Conservation (phyloP, 768 basidiomycete genomes). For the Paxillus rubicundulus region DNA sequence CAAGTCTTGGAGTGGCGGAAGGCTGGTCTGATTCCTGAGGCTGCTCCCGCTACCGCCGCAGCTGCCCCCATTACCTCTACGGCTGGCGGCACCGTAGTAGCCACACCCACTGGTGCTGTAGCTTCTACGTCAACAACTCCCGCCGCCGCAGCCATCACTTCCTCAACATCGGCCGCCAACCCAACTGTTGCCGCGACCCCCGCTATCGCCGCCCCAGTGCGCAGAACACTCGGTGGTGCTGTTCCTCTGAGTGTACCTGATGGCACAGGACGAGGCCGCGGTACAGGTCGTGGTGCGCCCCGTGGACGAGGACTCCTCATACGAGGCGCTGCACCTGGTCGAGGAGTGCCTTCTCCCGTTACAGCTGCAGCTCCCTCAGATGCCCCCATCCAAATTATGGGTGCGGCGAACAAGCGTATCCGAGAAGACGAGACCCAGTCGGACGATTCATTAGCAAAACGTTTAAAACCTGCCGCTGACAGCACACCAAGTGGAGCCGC, state of each 20-base stretch:
- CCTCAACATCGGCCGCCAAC: constrained; percentile 11
- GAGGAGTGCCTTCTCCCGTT: constrained; percentile 23
- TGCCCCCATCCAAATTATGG: constrained; percentile 55
- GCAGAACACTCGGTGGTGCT: constrained; percentile 29
- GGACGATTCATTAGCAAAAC: constrained; percentile 64
- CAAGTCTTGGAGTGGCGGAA: constrained; percentile 58
- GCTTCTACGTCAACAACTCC: constrained; percentile 23
- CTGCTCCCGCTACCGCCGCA: constrained; percentile 23
- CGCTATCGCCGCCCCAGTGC: constrained; percentile 29
- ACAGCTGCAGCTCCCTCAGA: constrained; percentile 28
- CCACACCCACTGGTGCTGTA: constrained; percentile 27
- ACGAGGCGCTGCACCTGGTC: constrained; percentile 29
- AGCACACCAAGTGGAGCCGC: not conserved
- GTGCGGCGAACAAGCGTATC: constrained; percentile 62
- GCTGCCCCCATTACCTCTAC: constrained; percentile 4
- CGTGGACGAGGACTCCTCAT: constrained; percentile 29
- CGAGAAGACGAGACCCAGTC: constrained; percentile 51
- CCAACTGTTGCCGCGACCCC: constrained; percentile 24
- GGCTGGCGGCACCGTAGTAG: constrained; percentile 4
- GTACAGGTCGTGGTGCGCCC: constrained; percentile 32
- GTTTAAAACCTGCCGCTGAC: constrained; percentile 52
- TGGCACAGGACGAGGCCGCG: constrained; percentile 28
- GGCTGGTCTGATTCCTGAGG: constrained; percentile 44
- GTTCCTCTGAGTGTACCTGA: constrained; percentile 26
- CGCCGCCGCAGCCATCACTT: constrained; percentile 7